Percentiles rank a stretch among this genome's conserved stretches.
Conservation (phyloP, 768 basidiomycete genomes). For the Suillus cothurnatus region DNA sequence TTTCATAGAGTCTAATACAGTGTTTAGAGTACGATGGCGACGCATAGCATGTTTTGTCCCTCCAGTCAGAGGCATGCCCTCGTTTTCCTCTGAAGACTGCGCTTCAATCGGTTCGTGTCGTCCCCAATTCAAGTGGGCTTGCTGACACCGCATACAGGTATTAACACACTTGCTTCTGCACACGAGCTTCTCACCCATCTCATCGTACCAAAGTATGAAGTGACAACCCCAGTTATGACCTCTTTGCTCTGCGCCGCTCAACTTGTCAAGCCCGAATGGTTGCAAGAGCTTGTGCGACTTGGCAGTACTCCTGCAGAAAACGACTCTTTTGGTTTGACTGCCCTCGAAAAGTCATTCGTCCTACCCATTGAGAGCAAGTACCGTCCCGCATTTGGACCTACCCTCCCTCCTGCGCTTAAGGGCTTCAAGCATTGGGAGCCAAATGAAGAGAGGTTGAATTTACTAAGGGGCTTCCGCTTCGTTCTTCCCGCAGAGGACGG, state of each 20-base stretch:
- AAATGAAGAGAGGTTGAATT: conserved; percentile 58
- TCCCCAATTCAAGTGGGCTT: neutral
- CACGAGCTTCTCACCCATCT: conserved; percentile 62
- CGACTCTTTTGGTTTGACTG: conserved; percentile 34
- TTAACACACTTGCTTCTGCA: conserved; percentile 52
- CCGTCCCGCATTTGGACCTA: conserved; percentile 57
- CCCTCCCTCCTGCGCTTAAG: conserved; percentile 51
- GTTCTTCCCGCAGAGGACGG: conserved; percentile 59
- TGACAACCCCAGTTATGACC: conserved; percentile 51
- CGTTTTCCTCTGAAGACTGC: conserved; percentile 45
- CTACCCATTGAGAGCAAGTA: conserved; percentile 58
- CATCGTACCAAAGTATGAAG: conserved; percentile 50
- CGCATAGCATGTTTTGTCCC: conserved; percentile 52
- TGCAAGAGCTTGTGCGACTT: conserved; percentile 58
- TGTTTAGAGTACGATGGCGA: conserved; percentile 51
- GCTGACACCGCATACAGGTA: conserved; percentile 41
- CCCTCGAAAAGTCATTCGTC: conserved; percentile 53
- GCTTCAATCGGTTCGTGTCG: conserved; percentile 52
- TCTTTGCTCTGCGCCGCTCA: conserved; percentile 61
- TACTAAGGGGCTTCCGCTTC: conserved; percentile 58
- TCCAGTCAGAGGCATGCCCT: conserved; percentile 36
- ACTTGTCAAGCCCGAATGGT: conserved; percentile 71
- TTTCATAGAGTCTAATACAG: conserved; percentile 7
- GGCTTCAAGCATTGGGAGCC: conserved; percentile 64
- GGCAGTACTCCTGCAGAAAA: conserved; percentile 40